These are phyloP conservation scores for Trichodelitschia bisporula DNA, from an alignment of 495 filamentous ascomycete species.

Conservation along the genomic window DNA sequence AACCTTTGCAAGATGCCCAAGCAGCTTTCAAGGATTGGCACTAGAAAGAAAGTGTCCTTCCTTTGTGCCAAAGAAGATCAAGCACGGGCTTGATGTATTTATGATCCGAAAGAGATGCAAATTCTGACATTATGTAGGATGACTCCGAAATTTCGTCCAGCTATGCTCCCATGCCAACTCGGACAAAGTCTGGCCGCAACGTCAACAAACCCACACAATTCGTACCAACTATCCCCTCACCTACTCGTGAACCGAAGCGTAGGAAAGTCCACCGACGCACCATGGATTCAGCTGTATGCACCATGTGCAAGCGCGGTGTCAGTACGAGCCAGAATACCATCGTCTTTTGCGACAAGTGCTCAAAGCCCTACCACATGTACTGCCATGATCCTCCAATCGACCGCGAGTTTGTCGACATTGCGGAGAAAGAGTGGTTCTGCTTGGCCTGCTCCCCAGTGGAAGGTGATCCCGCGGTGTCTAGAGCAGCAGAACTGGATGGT, in stretches of 20 bases:
- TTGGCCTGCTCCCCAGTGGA: slow-evolving; percentile 32
- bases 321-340: slow-evolving; percentile 61
- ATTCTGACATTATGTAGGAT: slow-evolving; percentile 5
- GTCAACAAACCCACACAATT: slow-evolving; percentile 51
- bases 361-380: slow-evolving; percentile 67
- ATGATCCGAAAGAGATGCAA: too few species aligned
- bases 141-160: slow-evolving; percentile 23
- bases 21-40: too few species aligned
- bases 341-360: slow-evolving; percentile 87
- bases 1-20: too few species aligned
- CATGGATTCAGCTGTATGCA: slow-evolving; percentile 27
- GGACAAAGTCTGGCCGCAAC: slow-evolving; percentile 64
- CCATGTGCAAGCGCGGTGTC: slow-evolving; percentile 52
- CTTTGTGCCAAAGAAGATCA: too few species aligned
- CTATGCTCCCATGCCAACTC: slow-evolving; percentile 30
- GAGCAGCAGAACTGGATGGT: slow-evolving; percentile 14
- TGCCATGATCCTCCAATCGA: slow-evolving; percentile 72
- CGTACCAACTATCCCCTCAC: slow-evolving; percentile 28
- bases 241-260: slow-evolving; percentile 4
- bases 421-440: slow-evolving; percentile 62
- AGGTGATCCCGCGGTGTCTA: too few species aligned
- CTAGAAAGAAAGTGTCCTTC: too few species aligned
- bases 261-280: slow-evolving; percentile 9
- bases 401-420: slow-evolving; percentile 36
- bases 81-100: too few species aligned